A percentile compares a stretch with the other conserved stretches of the same genome.
These are phyloP conservation scores for Puccinia horiana DNA, from an alignment of 1,284 basidiomycete genomes.

Conservation along the genomic window DNA sequence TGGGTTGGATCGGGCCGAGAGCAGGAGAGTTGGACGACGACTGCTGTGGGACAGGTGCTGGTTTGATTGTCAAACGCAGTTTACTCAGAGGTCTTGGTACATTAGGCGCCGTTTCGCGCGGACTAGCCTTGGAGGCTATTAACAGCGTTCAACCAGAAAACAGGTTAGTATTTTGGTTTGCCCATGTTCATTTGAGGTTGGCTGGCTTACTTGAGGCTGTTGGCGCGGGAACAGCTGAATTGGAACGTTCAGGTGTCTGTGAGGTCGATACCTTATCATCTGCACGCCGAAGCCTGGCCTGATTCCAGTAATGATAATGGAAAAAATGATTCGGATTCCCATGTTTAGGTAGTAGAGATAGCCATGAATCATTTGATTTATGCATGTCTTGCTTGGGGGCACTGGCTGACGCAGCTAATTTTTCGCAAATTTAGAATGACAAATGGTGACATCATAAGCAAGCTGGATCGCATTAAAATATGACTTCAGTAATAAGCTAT, in stretches of 20 bases:
- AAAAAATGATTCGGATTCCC: no score
- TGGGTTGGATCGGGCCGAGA: not conserved
- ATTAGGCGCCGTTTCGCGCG: slow-evolving; percentile 1
- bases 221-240: not conserved
- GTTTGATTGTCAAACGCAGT: slow-evolving; percentile 45
- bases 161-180: not conserved
- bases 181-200: not conserved
- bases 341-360: not conserved
- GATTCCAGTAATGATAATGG: not conserved
- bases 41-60: slow-evolving; percentile 4
- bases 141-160: not conserved
- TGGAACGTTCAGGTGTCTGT: not conserved
- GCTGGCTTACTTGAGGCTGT: not conserved
- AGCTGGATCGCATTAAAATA: not conserved
- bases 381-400: not conserved
- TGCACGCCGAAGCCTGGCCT: not conserved
- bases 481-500: not conserved
- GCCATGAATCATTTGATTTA: not conserved
- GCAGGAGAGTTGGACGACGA: slow-evolving; percentile 5
- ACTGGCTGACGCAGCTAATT: not conserved
- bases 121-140: not conserved
- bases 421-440: not conserved
- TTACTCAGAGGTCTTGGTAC: slow-evolving; percentile 29
- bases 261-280: not conserved
- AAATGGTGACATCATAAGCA: not conserved